A percentile compares a stretch with the other conserved stretches of the same genome.
phyloP scores from a whole-genome alignment of 108 stramenopile species.

The Cyclotella distinguenda region DNA sequence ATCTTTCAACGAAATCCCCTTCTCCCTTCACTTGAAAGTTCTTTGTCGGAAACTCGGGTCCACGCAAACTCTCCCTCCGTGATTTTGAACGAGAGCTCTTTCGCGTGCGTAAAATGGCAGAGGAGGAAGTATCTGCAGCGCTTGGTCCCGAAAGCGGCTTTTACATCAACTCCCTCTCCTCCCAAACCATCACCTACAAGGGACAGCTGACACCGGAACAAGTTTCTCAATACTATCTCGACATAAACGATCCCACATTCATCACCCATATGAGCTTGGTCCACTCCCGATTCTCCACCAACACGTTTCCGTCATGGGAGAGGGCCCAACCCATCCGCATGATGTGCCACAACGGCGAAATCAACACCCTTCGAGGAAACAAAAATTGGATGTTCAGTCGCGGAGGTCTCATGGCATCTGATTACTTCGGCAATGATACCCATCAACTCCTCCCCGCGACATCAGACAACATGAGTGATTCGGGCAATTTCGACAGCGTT shows the following conservation, averaged over 20 bases:
- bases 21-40: constrained; percentile 29
- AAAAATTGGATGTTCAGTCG: constrained; percentile 98
- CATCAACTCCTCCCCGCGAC: constrained; percentile 83
- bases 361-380: constrained; percentile 95
- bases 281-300: constrained; percentile 94
- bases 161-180: constrained; percentile 87
- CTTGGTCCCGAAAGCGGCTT: constrained; percentile 85
- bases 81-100: constrained; percentile 92
- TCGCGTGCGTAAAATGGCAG: constrained; percentile 84
- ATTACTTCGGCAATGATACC: constrained; percentile 83
- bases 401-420: constrained; percentile 92
- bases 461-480: constrained; percentile 91
- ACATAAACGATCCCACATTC: constrained; percentile 86
- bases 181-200: constrained; percentile 93
- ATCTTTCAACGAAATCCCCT: background rate
- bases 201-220: constrained; percentile 95
- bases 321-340: constrained; percentile 95
- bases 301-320: constrained; percentile 96
- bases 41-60: constrained; percentile 61
- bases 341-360: constrained; percentile 98
- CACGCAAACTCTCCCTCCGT: constrained; percentile 46
- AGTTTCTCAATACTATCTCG: constrained; percentile 90
- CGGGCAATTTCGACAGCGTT: constrained; percentile 95
- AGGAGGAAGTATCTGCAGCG: constrained; percentile 77
- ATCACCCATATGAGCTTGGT: constrained; percentile 86